A percentile compares a stretch with the other conserved stretches of the same genome.
These are phyloP conservation scores for Magnusiomyces tetraspermus DNA, from an alignment of 1,139 yeast species.

Conservation along the genomic window DNA sequence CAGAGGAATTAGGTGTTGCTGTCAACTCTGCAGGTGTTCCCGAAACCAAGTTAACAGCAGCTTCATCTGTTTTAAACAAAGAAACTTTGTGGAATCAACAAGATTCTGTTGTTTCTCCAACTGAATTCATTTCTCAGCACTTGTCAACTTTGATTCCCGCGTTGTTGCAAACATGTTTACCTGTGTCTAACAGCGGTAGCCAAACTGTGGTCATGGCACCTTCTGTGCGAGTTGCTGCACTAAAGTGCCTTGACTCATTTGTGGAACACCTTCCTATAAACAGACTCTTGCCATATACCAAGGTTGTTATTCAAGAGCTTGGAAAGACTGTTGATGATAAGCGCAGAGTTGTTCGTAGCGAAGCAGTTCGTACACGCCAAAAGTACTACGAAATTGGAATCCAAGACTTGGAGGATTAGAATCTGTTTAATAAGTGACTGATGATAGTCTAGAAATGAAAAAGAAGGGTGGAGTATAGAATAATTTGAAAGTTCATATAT, in stretches of 20 bases:
- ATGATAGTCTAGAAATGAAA: no score
- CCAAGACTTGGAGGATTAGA: constrained; percentile 2
- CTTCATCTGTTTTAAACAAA: not conserved
- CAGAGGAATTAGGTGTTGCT: not conserved
- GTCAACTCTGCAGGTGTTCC: not conserved
- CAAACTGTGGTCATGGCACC: constrained; percentile 16
- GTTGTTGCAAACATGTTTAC: constrained; percentile 31
- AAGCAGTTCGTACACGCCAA: constrained; percentile 74
- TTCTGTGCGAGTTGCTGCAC: constrained; percentile 48
- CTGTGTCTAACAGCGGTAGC: not conserved
- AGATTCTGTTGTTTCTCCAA: not conserved
- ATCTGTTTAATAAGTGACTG: no score
- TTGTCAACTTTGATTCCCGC: constrained; percentile 49
- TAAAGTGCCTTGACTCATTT: constrained; percentile 47
- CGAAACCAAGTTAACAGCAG: not conserved
- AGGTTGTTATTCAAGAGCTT: constrained; percentile 42
- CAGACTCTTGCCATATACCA: constrained; percentile 44
- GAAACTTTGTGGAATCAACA: not conserved
- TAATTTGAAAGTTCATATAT: not conserved
- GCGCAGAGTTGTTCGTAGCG: constrained; percentile 62
- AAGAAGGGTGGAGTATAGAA: not conserved
- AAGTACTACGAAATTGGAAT: constrained; percentile 47
- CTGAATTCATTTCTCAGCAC: constrained; percentile 44
- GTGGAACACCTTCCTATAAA: constrained; percentile 36
- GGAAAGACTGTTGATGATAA: constrained; percentile 58